Base-by-base conservation (phyloP, 2,329 filamentous ascomycete species). In the Didymella sp. region DNA sequence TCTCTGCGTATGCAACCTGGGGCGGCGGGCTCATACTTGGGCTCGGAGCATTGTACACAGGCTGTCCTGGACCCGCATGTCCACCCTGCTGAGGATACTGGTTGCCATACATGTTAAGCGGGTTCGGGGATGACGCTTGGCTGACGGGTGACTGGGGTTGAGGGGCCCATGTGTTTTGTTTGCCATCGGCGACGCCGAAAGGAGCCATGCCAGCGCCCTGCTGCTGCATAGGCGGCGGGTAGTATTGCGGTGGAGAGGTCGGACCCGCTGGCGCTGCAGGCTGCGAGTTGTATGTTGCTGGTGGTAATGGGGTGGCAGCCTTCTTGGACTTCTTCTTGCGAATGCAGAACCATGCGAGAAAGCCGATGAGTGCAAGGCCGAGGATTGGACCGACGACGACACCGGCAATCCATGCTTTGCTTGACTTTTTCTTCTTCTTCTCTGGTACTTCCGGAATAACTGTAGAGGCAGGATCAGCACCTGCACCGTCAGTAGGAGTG, bases 381-480 rank as follows among this genome's bases (percentile, higher is more conserved):
- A 60, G 44, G 24, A 72, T 45, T 13, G 67, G 67, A 1, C 69
- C 68, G 7, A 71, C 58, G 24, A 72, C 66, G 0, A 59, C 68
- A n/a, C 68, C 70, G 8, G 70, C 67, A 25, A 73, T 73, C 70
- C 70, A 73, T 11, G 66, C 67, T 51, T 71, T 67, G 56, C 62
- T 66, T 24, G 58, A 53, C 3, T 46, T 46, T 2, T 46, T 46
- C 28, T 67, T 62, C 51, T 57, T 41, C 13, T 45, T 31, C 9
- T 25, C 25, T 11, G 35, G n/a, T 4, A n/a, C 3, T 11, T 28
- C 44, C 6, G 50, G 27, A 15, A 40, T 31, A 6, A 41, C 15
- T 15, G 49, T 55, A 17, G 54, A 33, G 15, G 35, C 38, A 21
- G 31, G 15, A 42, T 21, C 25, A 43, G 56, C 28, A 44, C 50